Conservation (phyloP, 202 grass and related monocot genomes). For the Schoenoplectus tabernaemontani region DNA sequence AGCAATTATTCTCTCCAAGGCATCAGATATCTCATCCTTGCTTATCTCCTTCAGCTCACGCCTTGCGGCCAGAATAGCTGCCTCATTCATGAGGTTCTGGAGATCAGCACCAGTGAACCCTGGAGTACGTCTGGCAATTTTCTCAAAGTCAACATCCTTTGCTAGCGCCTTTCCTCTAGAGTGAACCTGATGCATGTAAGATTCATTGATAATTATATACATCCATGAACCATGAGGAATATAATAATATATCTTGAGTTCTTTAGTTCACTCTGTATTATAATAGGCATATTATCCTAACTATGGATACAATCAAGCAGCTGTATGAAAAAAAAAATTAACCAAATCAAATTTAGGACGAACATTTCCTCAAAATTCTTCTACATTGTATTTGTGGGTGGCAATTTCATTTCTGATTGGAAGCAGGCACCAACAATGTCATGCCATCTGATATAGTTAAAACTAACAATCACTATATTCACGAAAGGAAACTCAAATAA, state of each 20-base stretch:
- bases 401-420: neutral
- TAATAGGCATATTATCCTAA: neutral
- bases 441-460: neutral
- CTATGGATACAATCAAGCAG: neutral
- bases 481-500: neutral
- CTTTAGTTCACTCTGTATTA: neutral
- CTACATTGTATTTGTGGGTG: neutral
- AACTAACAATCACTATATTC: neutral
- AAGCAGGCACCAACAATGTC: neutral
- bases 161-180: constrained; percentile 91
- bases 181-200: constrained; percentile 53
- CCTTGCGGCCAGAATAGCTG: constrained; percentile 89
- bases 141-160: constrained; percentile 95
- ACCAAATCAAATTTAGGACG: neutral
- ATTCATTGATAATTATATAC: neutral
- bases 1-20: constrained; percentile 95
- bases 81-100: constrained; percentile 98
- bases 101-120: constrained; percentile 98
- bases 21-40: constrained; percentile 98
- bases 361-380: neutral
- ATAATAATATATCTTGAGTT: neutral
- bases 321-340: too few species aligned
- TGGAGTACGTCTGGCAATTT: constrained; percentile 88
- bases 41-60: constrained; percentile 98
- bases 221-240: neutral